Conservation (phyloP, 208 protist genomes). For the Wallacemonas rigidus region DNA sequence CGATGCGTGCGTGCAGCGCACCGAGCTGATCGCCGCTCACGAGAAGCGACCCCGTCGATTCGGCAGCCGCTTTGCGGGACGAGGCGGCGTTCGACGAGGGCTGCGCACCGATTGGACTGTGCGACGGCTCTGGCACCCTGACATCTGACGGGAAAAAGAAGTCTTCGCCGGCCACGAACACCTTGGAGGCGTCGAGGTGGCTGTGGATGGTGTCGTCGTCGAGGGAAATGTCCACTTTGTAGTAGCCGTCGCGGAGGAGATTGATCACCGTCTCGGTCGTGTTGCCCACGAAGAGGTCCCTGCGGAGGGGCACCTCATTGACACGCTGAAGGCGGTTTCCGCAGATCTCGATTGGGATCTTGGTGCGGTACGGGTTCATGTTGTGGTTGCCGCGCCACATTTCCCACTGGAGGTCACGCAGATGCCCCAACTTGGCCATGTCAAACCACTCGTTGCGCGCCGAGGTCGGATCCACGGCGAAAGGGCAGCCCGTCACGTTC, state of each 20-base stretch:
- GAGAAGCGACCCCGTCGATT: background rate
- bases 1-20: conserved; percentile 54
- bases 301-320: conserved; percentile 73
- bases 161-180: conserved; percentile 45
- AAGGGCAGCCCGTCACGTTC: conserved; percentile 85
- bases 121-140: background rate
- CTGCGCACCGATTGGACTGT: conserved; percentile 6
- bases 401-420: conserved; percentile 84
- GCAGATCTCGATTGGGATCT: conserved; percentile 85
- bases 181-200: conserved; percentile 60
- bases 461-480: conserved; percentile 57
- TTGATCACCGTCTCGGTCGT: conserved; percentile 83
- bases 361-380: conserved; percentile 82
- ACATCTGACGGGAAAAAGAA: conserved; percentile 68
- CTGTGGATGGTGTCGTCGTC: conserved; percentile 70
- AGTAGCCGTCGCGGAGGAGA: conserved; percentile 82
- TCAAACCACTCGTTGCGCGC: conserved; percentile 88
- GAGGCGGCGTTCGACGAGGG: conserved; percentile 1
- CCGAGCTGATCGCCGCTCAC: conserved; percentile 25
- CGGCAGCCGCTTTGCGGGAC: background rate
- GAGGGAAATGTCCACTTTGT: conserved; percentile 83
- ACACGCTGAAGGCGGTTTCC: conserved; percentile 55
- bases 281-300: conserved; percentile 73
- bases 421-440: conserved; percentile 68
- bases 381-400: conserved; percentile 77